Percentiles rank a stretch among this genome's conserved stretches.
These are phyloP conservation scores for Boletus sp. DNA, from an alignment of 768 basidiomycete species.

Conservation along the genomic window DNA sequence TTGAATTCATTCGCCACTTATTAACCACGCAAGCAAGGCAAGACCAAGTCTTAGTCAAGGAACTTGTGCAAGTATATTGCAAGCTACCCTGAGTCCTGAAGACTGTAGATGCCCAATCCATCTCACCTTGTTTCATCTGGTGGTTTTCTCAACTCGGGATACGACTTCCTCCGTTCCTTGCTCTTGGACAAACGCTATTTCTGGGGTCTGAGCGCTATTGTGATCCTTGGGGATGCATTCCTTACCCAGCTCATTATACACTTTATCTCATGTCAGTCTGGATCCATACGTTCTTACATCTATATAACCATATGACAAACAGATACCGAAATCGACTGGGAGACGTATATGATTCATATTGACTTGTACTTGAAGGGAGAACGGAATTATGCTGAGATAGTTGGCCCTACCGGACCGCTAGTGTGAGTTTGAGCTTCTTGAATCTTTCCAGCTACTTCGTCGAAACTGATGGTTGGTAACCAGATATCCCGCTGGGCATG, in stretches of 20 bases:
- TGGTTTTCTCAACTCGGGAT: slow-evolving; percentile 2
- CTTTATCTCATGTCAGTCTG: slow-evolving; percentile 75
- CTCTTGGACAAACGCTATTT: slow-evolving; percentile 61
- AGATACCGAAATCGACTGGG: slow-evolving; percentile 99
- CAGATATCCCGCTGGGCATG: slow-evolving; percentile 94
- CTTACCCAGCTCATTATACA: slow-evolving; percentile 80
- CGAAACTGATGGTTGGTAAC: background rate
- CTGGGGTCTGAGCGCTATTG: slow-evolving; percentile 60
- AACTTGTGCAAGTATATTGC: background rate
- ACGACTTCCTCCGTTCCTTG: slow-evolving; percentile 12
- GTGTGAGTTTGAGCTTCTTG: slow-evolving; percentile 60
- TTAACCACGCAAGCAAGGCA: background rate
- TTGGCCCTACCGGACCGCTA: slow-evolving; percentile 89
- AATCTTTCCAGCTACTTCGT: background rate
- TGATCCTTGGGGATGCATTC: slow-evolving; percentile 71
- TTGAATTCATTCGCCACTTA: background rate
- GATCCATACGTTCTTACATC: slow-evolving; percentile 4
- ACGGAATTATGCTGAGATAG: slow-evolving; percentile 74
- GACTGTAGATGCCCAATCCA: slow-evolving; percentile 6
- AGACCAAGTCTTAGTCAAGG: background rate
- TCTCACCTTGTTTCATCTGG: background rate
- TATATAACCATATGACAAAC: slow-evolving; percentile 22
- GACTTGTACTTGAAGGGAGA: slow-evolving; percentile 78
- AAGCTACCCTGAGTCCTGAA: background rate
- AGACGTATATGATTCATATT: slow-evolving; percentile 92